Base-by-base conservation (phyloP, 176 grass and related monocot genomes). In the Alopecurus myosuroides region DNA sequence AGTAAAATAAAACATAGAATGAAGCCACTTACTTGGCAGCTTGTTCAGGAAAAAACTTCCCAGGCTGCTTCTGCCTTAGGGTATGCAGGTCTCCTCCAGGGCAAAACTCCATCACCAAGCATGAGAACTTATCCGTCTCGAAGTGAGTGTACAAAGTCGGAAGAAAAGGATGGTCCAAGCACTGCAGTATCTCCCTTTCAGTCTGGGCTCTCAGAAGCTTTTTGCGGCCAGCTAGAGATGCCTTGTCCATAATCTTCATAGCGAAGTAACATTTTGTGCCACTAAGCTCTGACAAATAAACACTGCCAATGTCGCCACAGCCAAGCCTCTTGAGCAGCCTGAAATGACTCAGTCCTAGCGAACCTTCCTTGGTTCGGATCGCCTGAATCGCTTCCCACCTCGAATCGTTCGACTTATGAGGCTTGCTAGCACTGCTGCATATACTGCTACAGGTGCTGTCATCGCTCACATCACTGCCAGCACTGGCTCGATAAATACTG, bases 101-200 rank as follows among this genome's bases (percentile, higher is more conserved):
- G 70, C 94, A 95, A 77, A 93, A 95, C 90, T 95, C 94, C 94
- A 95, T 95, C 45, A 95, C 94, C 84, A 95, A 84, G 70, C 94
- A 95, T 49, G 91, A 90, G 82, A 95, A 93, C 39, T 95, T 95
- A 50, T 93, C 94, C 0, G 94, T 95, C 83, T 95, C 94, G 50
- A 95, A 93, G 69, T 93, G 94, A n/a, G 90, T 90, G 61, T 91
- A 95, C 80, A 95, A 70, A 36, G 94, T 95, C 28, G 94, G 94
- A 84, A 94, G 84, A 81, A 94, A 94, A 11, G 92, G 92, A 52
- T 94, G 92, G 77, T 94, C 92, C 51, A 94, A 44, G 57, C 92
- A 94, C 78, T 92, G 89, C 74, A 94, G 70, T 82, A 94, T 94
- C 81, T 94, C 92, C 74, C 84, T 94, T 64, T 94, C 92, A 20